phyloP scores from a whole-genome alignment of 164 flowering plant genomes.

The Aristolochia fimbriata region DNA sequence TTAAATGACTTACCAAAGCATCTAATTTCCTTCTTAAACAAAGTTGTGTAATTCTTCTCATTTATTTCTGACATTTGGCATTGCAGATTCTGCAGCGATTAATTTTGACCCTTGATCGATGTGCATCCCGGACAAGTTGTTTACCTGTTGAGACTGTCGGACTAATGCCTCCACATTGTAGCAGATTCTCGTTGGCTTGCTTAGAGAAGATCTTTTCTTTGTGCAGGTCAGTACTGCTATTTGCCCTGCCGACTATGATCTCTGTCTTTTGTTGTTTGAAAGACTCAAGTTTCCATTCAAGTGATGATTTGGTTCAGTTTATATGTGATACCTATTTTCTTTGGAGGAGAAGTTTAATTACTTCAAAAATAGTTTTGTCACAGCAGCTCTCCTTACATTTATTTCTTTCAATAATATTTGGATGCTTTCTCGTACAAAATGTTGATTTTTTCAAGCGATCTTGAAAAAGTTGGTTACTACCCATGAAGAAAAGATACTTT shows the following conservation, averaged over 20 bases:
- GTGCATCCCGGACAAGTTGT: slow-evolving; percentile 92
- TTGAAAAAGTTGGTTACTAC: too few species aligned
- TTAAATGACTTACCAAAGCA: too few species aligned
- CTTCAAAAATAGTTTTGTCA: too few species aligned
- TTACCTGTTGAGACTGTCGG: slow-evolving; percentile 86
- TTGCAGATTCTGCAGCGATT: slow-evolving; percentile 66
- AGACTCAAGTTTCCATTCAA: background rate
- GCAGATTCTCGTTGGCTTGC: slow-evolving; percentile 92
- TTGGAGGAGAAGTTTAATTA: background rate
- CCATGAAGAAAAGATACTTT: too few species aligned
- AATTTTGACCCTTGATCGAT: slow-evolving; percentile 75
- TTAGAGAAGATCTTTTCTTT: slow-evolving; percentile 77
- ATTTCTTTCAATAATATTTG: too few species aligned
- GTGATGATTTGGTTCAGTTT: background rate
- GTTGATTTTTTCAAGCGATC: too few species aligned
- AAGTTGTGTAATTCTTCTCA: too few species aligned
- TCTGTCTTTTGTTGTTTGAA: background rate
- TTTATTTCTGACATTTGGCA: too few species aligned
- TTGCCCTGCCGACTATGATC: background rate
- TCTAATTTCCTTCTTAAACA: too few species aligned
- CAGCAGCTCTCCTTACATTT: too few species aligned
- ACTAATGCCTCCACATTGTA: slow-evolving; percentile 83
- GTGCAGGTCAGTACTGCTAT: slow-evolving; percentile 49
- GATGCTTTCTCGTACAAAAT: too few species aligned
- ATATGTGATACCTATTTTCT: background rate